Conservation (phyloP, 108 stramenopile species). For the Cylindrotheca fusiformis region DNA sequence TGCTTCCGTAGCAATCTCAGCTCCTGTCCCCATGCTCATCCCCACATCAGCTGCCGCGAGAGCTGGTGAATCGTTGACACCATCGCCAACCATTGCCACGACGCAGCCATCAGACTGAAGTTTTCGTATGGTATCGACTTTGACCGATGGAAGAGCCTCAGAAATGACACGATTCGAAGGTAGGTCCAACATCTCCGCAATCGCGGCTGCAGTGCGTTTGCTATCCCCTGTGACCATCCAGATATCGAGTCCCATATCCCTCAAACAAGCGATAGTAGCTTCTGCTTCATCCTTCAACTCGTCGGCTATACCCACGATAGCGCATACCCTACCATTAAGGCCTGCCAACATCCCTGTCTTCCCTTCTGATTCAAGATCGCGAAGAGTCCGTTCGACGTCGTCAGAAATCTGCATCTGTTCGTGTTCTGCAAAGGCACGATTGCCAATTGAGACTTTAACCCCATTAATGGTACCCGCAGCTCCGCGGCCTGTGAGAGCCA, state of each 20-base stretch:
- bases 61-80: constrained; percentile 97
- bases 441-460: constrained; percentile 64
- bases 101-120: constrained; percentile 66
- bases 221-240: constrained; percentile 99
- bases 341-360: constrained; percentile 85
- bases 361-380: constrained; percentile 64
- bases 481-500: constrained; percentile 69
- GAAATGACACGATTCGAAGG: constrained; percentile 67
- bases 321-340: constrained; percentile 61
- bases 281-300: constrained; percentile 71
- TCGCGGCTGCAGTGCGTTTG: constrained; percentile 77
- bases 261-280: constrained; percentile 63
- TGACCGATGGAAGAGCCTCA: constrained; percentile 85
- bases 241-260: constrained; percentile 79
- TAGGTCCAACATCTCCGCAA: constrained; percentile 80
- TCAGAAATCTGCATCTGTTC: constrained; percentile 51
- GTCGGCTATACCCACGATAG: constrained; percentile 85
- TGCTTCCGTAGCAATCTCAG: constrained; percentile 95
- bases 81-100: constrained; percentile 98
- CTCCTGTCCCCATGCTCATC: constrained; percentile 94
- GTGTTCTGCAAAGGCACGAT: constrained; percentile 57
- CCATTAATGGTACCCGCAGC: constrained; percentile 63
- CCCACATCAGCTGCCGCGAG: constrained; percentile 94
- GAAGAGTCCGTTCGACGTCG: constrained; percentile 63
- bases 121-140: constrained; percentile 62